Base-by-base conservation (phyloP, 345 rosid genomes). In the Stellera chamaejasme region DNA sequence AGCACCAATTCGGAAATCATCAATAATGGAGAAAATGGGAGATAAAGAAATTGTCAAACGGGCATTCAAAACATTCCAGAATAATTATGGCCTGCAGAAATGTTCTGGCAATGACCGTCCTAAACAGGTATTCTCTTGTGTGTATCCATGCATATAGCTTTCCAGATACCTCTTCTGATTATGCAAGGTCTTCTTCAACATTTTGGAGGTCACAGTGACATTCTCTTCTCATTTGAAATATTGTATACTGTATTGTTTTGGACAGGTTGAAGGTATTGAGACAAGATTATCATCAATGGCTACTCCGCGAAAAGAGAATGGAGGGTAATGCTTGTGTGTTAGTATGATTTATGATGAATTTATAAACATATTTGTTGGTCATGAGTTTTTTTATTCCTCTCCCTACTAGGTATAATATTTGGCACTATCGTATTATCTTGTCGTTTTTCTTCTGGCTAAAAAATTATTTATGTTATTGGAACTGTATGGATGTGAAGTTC, bases 1-100 rank as follows among this genome's bases (percentile, higher is more conserved):
- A 48, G 52, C 73, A 56, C 61, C 82, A 62, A 52, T 49, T 46
- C 81, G 90, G 65, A 82, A 79, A 50, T 79, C 96, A 50, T 63
- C 83, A 63, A 77, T 93, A 42, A 89, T 83, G 96, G 99, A 89
- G 72, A 79, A 70, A 70, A 89, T 89, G 96, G 89, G 87, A n/a
- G 96, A 93, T 68, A 93, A 93, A 74, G 97, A 93, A 69, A 89
- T 80, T 56, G 85, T 89, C 26, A 93, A 80, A 69, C 84, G 94
- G 43, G 92, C 94, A 11, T 87, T 89, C 50, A 87, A 83, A 68
- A 65, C 92, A 15, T 93, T 89, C 66, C 96, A 82, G 60, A 83
- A 71, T 66, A 77, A 72, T 76, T 71, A 58, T 9, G 72, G 65
- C 61, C 83, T 67, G 58, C 55, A 71, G 19, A 78, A 59, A 65